Evolutionary conservation across 179 eudicot genomes (phyloP), one percentile per base, ranked within the genome.

Genomic region (Gypsophila paniculata): DNA sequence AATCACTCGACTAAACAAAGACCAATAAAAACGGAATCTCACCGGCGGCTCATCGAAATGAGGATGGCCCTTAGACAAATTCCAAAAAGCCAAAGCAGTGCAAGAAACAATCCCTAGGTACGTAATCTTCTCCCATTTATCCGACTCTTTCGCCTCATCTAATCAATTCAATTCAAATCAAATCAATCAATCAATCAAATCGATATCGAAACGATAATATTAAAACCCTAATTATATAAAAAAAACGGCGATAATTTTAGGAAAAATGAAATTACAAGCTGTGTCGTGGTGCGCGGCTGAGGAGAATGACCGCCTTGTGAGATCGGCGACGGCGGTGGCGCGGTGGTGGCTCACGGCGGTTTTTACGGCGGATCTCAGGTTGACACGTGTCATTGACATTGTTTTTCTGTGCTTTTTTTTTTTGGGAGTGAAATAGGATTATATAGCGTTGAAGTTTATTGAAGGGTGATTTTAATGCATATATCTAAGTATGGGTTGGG

Each of bases 71-170:
- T 82, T 85, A 1, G 91, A 84, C 26, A 89, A 85, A 68, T 66
- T 75, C 74, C 70, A 75, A 71, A 78, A 26, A 8, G 85, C 76
- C 62, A 85, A 70, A 49, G 44, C 62, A 21, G 89, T 76, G 80
- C 94, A 89, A 6, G 82, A 8, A 6, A 42, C 77, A 66, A 80
- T 80, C 34, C 91, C 88, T 6, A 73, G 69, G 72, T 84, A 82
- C 19, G 96, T 80, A 44, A 89, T 88, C 79, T 89, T 87, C 87
- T 89, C 86, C 96, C 96, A 89, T 76, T 88, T 88, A 15, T 82
- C 69, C 6, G 96, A 75, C 78, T 89, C 96, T 72, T 79, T 87
- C 66, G 84, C 78, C 74, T 77, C 82, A 58, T 80, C 82, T 80
- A 46, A 2, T 29, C 34, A 29, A 29, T 29, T 29, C 34, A 29